A percentile compares a stretch with the other conserved stretches of the same genome.
These are phyloP conservation scores for Acer campestre DNA, from an alignment of 345 rosid species.

Conservation along the genomic window DNA sequence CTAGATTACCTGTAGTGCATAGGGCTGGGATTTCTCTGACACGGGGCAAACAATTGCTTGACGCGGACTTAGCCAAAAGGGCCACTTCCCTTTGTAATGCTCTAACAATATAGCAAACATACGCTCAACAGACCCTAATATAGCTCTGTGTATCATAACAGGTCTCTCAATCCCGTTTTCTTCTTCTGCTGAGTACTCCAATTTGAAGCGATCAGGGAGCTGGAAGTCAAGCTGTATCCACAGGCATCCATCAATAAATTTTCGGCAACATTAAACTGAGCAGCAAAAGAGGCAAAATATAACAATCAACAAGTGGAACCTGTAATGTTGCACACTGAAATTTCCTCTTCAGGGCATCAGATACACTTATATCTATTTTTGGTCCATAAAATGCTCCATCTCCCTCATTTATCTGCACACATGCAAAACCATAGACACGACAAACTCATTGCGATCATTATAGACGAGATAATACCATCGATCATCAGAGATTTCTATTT, in stretches of 20 bases:
- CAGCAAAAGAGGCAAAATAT: background rate
- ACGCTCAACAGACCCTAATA: constrained; percentile 94
- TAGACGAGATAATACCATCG: background rate
- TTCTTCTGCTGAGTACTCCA: constrained; percentile 88
- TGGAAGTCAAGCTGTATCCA: constrained; percentile 89
- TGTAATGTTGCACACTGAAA: constrained; percentile 96
- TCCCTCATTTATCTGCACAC: constrained; percentile 76
- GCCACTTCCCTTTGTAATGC: constrained; percentile 99
- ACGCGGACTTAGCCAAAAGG: constrained; percentile 98
- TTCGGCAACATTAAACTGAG: constrained; percentile 12
- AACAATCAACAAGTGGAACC: constrained; percentile 41
- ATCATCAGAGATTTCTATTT: background rate
- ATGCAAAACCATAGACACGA: constrained; percentile 12
- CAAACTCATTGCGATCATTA: background rate
- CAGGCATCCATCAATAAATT: constrained; percentile 22
- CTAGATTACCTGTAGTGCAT: constrained; percentile 64
- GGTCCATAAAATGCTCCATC: constrained; percentile 99
- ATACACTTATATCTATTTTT: constrained; percentile 95
- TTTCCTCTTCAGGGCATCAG: constrained; percentile 91
- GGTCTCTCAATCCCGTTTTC: constrained; percentile 82
- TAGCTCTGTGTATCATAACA: constrained; percentile 95
- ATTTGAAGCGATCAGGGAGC: constrained; percentile 76
- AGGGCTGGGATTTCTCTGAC: constrained; percentile 77
- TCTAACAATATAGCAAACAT: constrained; percentile 93
- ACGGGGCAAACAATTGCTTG: constrained; percentile 98